phyloP scores from a whole-genome alignment of 768 basidiomycete genomes.

The Cystobasidiopsis lactophilus region DNA sequence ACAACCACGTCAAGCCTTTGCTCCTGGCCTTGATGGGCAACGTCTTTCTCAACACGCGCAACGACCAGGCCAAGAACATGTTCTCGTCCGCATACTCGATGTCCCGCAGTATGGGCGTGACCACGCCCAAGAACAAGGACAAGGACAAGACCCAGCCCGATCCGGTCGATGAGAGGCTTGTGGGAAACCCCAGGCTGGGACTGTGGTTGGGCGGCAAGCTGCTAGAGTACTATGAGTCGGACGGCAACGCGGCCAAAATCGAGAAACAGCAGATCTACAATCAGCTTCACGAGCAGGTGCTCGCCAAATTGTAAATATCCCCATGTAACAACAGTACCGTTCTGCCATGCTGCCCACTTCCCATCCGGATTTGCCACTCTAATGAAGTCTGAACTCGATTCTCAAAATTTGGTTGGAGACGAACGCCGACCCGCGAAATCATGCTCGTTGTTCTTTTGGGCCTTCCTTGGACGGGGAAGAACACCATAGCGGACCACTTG shows the following conservation, averaged over 20 bases:
- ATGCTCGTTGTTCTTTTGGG: constrained; percentile 24
- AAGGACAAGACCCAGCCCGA: background rate
- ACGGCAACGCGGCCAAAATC: background rate
- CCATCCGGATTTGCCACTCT: no score
- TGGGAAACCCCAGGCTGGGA: background rate
- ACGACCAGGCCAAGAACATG: background rate
- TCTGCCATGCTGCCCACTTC: no score
- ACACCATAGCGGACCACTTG: constrained; percentile 24
- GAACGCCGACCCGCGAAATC: no score
- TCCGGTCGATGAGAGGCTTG: background rate
- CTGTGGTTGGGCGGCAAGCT: background rate
- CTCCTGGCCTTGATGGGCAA: background rate
- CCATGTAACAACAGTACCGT: no score
- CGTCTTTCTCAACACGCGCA: background rate
- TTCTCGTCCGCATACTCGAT: background rate
- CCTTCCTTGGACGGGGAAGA: constrained; percentile 26
- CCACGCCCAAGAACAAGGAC: background rate
- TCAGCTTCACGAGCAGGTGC: background rate
- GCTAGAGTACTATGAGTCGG: background rate
- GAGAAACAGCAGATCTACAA: background rate
- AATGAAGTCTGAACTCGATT: no score
- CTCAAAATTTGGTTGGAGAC: no score
- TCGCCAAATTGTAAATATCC: background rate
- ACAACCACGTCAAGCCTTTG: background rate
- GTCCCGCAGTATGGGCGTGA: background rate